Base-by-base conservation (phyloP, 371 early-diverging fungal genomes). In the Apophysomyces variabilis region DNA sequence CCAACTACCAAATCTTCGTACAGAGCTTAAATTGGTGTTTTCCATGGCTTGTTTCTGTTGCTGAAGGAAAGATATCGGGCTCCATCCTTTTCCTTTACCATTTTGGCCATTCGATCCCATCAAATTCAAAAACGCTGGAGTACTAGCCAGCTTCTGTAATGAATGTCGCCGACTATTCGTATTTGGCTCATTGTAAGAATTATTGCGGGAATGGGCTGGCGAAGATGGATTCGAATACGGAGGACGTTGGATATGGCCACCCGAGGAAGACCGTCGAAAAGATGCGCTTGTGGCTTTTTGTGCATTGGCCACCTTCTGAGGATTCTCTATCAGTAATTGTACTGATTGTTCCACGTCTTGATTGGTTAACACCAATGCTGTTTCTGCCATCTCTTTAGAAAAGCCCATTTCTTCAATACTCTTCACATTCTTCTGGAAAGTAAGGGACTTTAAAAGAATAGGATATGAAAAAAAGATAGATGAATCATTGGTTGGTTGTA, bases 361-460 rank as follows among this genome's bases (percentile, higher is more conserved):
- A 60, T 85, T 85, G 0, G 86, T 67, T 32, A 92, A 74, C 1
- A 76, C 58, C 11, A 90, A 72, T 0, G 93, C 90, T 0, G 87
- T 81, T 43, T 79, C 83, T 14, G 90, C 89, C 60, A 88, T 85
- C n/a, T 86, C 87, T 9, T 71, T 69, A n/a, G 70, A 65, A 57
- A 91, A 92, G 13, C 93, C 92, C 90, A 92, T 89, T 43, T 90
- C 91, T 50, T 82, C 67, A 38, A 91, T 83, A 39, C 78, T 82
- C 32, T 73, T 66, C 11, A 87, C 73, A 72, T 78, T 77, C 57
- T 68, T 72, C 36, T 77, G 62, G 45, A 82, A 47, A 14, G 70
- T 70, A 8, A 50, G 35, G n/a, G 66, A 60, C 65, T 80, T 72
- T 8, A n/a, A 39, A 21, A 62, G n/a, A 45, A 38, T 1, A 14